phyloP scores from a whole-genome alignment of 371 early-diverging fungal species.

The Lichtheimia ramosa region DNA sequence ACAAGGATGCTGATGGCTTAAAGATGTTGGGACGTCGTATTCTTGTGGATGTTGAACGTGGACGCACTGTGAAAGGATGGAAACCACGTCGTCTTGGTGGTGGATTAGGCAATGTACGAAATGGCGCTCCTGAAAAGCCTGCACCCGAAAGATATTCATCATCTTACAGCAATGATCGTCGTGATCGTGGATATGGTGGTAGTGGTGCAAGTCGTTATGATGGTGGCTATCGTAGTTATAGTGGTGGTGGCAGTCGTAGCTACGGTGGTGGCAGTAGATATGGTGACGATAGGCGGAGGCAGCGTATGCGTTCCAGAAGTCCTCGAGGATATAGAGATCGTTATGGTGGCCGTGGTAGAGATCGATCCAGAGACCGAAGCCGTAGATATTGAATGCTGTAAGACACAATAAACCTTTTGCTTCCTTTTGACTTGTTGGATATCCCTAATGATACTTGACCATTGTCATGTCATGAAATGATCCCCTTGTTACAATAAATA shows the following conservation, averaged over 20 bases:
- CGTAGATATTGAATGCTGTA: conserved; percentile 33
- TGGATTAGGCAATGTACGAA: conserved; percentile 86
- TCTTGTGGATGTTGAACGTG: conserved; percentile 95
- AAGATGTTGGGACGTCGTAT: conserved; percentile 85
- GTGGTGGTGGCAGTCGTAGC: conserved; percentile 28
- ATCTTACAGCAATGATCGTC: conserved; percentile 22
- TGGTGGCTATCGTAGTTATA: conserved; percentile 28
- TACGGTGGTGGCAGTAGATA: conserved; percentile 42
- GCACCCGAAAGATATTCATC: conserved; percentile 45
- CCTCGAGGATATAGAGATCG: conserved; percentile 39
- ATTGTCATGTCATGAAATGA: no score
- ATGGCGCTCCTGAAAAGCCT: conserved; percentile 59
- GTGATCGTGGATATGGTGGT: conserved; percentile 23
- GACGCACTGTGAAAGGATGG: conserved; percentile 96
- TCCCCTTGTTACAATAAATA: no score
- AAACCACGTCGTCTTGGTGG: conserved; percentile 90
- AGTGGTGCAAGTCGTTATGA: conserved; percentile 25
- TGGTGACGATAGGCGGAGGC: conserved; percentile 36
- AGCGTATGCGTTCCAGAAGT: conserved; percentile 44
- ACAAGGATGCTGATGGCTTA: conserved; percentile 88
- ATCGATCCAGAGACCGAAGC: conserved; percentile 48
- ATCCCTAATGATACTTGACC: no score
- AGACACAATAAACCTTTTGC: conserved; percentile 14
- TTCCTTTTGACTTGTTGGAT: no score
- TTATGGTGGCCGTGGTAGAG: conserved; percentile 44